A percentile compares a stretch with the other conserved stretches of the same genome.
phyloP scores from a whole-genome alignment of 108 stramenopile species.

The Skeletonema grethae region DNA sequence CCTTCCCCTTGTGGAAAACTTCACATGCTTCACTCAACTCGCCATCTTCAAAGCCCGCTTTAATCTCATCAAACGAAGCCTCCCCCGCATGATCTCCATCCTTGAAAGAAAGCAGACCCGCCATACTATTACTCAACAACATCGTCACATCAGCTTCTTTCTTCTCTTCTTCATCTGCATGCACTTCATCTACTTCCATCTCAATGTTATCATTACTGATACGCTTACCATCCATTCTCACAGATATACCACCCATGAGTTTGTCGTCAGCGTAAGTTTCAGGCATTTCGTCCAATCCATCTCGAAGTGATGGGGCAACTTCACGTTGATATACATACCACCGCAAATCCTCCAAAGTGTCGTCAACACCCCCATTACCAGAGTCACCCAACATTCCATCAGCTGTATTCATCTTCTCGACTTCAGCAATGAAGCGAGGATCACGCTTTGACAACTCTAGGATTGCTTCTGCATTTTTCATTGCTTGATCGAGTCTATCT shows the following conservation, averaged over 20 bases:
- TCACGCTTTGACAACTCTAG: slow-evolving; percentile 58
- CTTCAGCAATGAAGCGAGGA: slow-evolving; percentile 68
- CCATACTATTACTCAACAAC: slow-evolving; percentile 1
- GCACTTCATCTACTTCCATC: slow-evolving; percentile 9
- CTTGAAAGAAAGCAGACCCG: slow-evolving; percentile 48
- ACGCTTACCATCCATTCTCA: slow-evolving; percentile 28
- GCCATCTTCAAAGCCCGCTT: slow-evolving; percentile 71
- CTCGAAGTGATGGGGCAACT: slow-evolving; percentile 45
- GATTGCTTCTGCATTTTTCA: slow-evolving; percentile 66
- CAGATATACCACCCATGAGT: slow-evolving; percentile 49
- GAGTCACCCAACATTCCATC: slow-evolving; percentile 47
- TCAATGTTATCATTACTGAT: neutral
- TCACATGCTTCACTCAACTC: slow-evolving; percentile 67
- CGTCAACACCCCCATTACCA: slow-evolving; percentile 35
- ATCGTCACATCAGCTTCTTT: neutral
- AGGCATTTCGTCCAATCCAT: slow-evolving; percentile 60
- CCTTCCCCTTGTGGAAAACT: slow-evolving; percentile 47
- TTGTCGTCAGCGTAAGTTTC: slow-evolving; percentile 52
- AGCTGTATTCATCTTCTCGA: slow-evolving; percentile 70
- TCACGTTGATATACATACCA: slow-evolving; percentile 87
- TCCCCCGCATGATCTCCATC: slow-evolving; percentile 81
- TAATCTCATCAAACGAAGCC: slow-evolving; percentile 68
- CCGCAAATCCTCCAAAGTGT: slow-evolving; percentile 64
- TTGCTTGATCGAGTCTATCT: slow-evolving; percentile 44
- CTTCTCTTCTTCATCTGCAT: neutral